These are phyloP conservation scores for Pseudohalonectria lignicola DNA, from an alignment of 2,329 filamentous ascomycete species.

Conservation along the genomic window DNA sequence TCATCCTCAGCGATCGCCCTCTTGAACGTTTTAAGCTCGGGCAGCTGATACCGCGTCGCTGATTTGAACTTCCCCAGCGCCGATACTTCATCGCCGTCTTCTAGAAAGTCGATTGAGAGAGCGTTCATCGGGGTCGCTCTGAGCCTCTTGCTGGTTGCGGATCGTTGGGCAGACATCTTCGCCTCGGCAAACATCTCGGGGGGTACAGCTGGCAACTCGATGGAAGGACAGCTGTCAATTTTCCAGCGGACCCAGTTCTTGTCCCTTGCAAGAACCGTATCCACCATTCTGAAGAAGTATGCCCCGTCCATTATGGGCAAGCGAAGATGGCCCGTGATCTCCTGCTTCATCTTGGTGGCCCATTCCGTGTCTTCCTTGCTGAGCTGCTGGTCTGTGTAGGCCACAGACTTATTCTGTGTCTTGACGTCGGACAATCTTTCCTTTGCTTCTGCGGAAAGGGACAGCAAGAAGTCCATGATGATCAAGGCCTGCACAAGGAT, in stretches of 20 bases:
- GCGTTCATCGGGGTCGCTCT: constrained; percentile 60
- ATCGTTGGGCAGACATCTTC: constrained; percentile 51
- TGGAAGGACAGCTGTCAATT: constrained; percentile 81
- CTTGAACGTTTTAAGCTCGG: constrained; percentile 59
- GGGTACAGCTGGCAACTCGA: constrained; percentile 64
- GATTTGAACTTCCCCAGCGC: constrained; percentile 63
- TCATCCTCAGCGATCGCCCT: constrained; percentile 67
- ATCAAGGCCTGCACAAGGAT: constrained; percentile 94
- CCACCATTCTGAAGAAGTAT: constrained; percentile 93
- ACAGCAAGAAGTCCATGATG: constrained; percentile 89
- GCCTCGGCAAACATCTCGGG: constrained; percentile 59
- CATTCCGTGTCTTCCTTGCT: constrained; percentile 84
- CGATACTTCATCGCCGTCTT: constrained; percentile 48
- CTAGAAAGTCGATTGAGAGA: constrained; percentile 68
- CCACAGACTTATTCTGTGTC: constrained; percentile 71
- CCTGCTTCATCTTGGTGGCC: constrained; percentile 66
- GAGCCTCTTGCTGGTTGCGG: constrained; percentile 60
- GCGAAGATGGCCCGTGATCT: constrained; percentile 75
- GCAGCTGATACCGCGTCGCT: constrained; percentile 52
- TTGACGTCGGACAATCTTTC: constrained; percentile 60
- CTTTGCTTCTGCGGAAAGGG: constrained; percentile 72
- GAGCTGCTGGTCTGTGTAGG: constrained; percentile 65
- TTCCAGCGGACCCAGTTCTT: constrained; percentile 99
- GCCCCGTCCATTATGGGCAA: constrained; percentile 54
- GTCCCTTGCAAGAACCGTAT: constrained; percentile 87